Percentiles rank a stretch among this genome's conserved stretches.
These are phyloP conservation scores for Globisporangium ultimum DNA, from an alignment of 352 stramenopile genomes.

Conservation along the genomic window DNA sequence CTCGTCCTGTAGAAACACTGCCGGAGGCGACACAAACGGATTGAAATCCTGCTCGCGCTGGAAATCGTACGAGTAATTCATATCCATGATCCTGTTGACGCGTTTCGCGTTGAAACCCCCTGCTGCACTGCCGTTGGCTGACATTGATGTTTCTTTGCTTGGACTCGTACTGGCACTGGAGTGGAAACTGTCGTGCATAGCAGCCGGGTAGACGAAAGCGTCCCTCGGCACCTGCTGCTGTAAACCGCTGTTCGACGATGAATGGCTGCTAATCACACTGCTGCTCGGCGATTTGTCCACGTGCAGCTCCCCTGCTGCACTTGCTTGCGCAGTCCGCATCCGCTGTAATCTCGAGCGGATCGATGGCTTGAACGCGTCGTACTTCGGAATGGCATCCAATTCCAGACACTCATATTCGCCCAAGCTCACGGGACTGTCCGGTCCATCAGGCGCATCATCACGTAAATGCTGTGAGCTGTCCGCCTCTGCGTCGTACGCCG, in stretches of 20 bases:
- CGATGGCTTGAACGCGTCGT: conserved; percentile 64
- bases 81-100: conserved; percentile 9
- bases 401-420: conserved; percentile 73
- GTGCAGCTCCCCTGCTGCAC: background rate
- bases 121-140: too few relatives aligned
- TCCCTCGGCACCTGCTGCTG: too few relatives aligned
- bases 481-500: conserved; percentile 3
- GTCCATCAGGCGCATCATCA: conserved; percentile 13
- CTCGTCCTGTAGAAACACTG: background rate
- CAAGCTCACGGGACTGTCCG: conserved; percentile 52
- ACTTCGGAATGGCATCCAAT: conserved; percentile 70
- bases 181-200: too few relatives aligned
- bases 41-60: conserved; percentile 35
- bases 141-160: too few relatives aligned
- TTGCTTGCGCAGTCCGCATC: background rate
- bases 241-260: too few relatives aligned
- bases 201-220: too few relatives aligned
- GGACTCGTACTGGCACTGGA: too few relatives aligned
- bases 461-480: background rate
- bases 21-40: conserved; percentile 26
- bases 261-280: too few relatives aligned
- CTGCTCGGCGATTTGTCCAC: too few relatives aligned
- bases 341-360: conserved; percentile 7
- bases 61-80: conserved; percentile 44
- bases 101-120: too few relatives aligned